Percentiles rank a stretch among this genome's conserved stretches.
phyloP scores from a whole-genome alignment of 768 basidiomycete genomes.

The Phlegmacium glaucopus region DNA sequence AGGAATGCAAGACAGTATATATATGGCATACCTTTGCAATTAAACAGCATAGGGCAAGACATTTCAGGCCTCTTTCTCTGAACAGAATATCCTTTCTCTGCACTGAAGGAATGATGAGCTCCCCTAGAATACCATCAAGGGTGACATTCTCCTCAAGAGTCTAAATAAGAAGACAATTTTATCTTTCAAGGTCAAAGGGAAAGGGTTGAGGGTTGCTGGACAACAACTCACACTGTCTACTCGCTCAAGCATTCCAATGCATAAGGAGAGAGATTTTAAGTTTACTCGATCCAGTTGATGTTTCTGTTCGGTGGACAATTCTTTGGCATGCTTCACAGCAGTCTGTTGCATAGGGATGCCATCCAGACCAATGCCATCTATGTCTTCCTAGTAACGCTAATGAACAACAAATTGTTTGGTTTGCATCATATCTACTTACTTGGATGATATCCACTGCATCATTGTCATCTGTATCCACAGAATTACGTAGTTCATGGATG shows the following conservation, averaged over 20 bases:
- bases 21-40: constrained; percentile 54
- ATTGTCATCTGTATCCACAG: constrained; percentile 34
- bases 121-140: constrained; percentile 66
- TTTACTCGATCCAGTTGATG: constrained; percentile 60
- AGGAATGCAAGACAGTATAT: neutral
- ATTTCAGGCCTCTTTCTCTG: constrained; percentile 63
- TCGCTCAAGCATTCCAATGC: constrained; percentile 81
- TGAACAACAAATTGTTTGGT: neutral
- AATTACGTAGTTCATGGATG: constrained; percentile 74
- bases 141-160: constrained; percentile 71
- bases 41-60: constrained; percentile 70
- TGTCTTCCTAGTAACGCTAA: constrained; percentile 3
- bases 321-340: constrained; percentile 20
- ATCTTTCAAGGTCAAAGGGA: neutral
- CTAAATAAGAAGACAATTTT: constrained; percentile 22
- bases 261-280: constrained; percentile 69
- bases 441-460: constrained; percentile 20
- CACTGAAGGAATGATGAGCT: constrained; percentile 86
- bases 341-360: constrained; percentile 23
- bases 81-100: constrained; percentile 67
- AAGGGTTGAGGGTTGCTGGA: neutral
- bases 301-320: constrained; percentile 59
- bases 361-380: constrained; percentile 22
- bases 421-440: neutral
- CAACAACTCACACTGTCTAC: constrained; percentile 68